Evolutionary conservation across 2,329 filamentous ascomycete genomes (phyloP).

Genomic region (Epichloe amarillans): DNA sequence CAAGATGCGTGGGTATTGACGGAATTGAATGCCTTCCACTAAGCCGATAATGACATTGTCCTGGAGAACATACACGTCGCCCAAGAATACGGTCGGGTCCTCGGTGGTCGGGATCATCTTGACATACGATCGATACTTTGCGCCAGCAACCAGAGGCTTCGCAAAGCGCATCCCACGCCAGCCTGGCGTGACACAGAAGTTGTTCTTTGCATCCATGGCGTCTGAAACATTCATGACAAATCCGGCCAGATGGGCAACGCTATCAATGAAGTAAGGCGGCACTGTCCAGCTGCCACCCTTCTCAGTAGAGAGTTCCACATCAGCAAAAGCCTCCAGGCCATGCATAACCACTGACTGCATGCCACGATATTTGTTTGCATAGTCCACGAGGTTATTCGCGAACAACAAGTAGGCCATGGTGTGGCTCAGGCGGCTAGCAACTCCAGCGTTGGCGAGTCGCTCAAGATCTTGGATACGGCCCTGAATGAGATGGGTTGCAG

Average conservation of each 20-base stretch:
- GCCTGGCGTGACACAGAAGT: conserved; percentile 43
- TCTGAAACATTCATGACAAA: conserved; percentile 47
- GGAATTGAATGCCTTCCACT: conserved; percentile 48
- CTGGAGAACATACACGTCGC: conserved; percentile 43
- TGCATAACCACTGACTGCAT: conserved; percentile 44
- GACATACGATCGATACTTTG: conserved; percentile 43
- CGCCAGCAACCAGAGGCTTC: conserved; percentile 30
- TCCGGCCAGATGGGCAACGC: conserved; percentile 43
- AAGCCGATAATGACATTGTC: conserved; percentile 34
- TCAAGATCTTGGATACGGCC: conserved; percentile 43
- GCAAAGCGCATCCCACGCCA: conserved; percentile 40
- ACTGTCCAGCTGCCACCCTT: conserved; percentile 31
- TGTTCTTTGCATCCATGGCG: conserved; percentile 36
- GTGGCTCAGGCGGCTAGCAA: conserved; percentile 5
- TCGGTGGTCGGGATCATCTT: conserved; percentile 41
- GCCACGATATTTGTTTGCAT: conserved; percentile 36
- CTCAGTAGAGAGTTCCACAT: conserved; percentile 10
- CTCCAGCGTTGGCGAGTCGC: conserved; percentile 2
- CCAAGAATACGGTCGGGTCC: conserved; percentile 26
- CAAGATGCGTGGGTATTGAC: conserved; percentile 50
- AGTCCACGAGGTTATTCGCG: conserved; percentile 36
- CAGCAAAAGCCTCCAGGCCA: conserved; percentile 34
- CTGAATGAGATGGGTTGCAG: conserved; percentile 51
- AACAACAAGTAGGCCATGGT: conserved; percentile 49
- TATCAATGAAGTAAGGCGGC: conserved; percentile 43